These are phyloP conservation scores for Xylaria sp. DNA, from an alignment of 2,329 filamentous ascomycete genomes.

Conservation along the genomic window DNA sequence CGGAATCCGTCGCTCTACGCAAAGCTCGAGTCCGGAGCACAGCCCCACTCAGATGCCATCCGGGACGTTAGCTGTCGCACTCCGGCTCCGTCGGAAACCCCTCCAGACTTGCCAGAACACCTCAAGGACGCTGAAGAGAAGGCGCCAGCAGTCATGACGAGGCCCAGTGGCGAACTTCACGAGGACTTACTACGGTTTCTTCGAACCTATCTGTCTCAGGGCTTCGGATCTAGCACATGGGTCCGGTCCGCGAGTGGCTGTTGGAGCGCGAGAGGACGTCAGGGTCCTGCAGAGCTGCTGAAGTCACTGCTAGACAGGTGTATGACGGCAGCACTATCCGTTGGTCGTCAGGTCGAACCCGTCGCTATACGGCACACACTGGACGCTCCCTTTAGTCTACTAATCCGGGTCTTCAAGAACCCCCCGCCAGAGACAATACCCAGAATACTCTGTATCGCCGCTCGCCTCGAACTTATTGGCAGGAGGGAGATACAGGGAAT, in stretches of 20 bases:
- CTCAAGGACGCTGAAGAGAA: constrained; percentile 3
- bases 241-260: constrained; percentile 39
- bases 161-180: constrained; percentile 11
- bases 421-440: constrained; percentile 45
- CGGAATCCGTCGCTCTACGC: constrained; percentile 45
- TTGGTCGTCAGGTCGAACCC: constrained; percentile 44
- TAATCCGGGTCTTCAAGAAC: constrained; percentile 45
- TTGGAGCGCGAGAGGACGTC: constrained; percentile 42
- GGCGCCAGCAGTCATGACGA: constrained; percentile 11
- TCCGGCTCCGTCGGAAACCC: constrained; percentile 33
- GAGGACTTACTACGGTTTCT: constrained; percentile 40
- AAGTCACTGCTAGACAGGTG: constrained; percentile 45
- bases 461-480: constrained; percentile 41
- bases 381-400: constrained; percentile 43
- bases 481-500: constrained; percentile 43
- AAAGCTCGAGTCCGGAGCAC: constrained; percentile 41
- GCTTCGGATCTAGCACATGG: constrained; percentile 41
- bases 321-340: constrained; percentile 44
- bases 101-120: constrained; percentile 26
- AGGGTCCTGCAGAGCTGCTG: constrained; percentile 43
- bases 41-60: constrained; percentile 42
- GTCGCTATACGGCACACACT: constrained; percentile 41
- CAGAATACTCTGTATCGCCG: constrained; percentile 41
- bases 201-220: constrained; percentile 37
- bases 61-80: constrained; percentile 45